Conservation (phyloP, 139 green algal genomes). For the Picochlorum sp. region DNA sequence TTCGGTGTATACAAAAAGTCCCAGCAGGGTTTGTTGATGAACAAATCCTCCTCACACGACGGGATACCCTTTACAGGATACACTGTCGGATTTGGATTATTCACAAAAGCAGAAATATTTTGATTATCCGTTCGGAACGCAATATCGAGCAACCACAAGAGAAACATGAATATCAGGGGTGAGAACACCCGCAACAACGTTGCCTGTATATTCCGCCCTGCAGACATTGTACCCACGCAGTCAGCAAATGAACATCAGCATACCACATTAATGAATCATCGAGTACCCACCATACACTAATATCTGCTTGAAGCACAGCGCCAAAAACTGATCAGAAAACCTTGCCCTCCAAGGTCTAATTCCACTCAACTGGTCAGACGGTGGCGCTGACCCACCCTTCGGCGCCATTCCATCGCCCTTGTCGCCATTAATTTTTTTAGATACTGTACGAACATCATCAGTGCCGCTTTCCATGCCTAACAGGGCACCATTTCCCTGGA, state of each 20-base stretch:
- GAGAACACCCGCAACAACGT: constrained; percentile 64
- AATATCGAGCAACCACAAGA: constrained; percentile 65
- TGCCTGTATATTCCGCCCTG: constrained; percentile 56
- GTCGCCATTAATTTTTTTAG: too few species aligned
- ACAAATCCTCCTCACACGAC: constrained; percentile 49
- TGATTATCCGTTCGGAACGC: constrained; percentile 42
- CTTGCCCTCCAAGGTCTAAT: not conserved
- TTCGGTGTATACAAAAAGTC: constrained; percentile 66
- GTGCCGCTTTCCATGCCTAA: too few species aligned
- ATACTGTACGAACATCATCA: too few species aligned
- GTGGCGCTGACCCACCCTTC: too few species aligned
- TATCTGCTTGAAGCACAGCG: constrained; percentile 20
- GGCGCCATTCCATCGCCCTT: too few species aligned
- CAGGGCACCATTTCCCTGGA: too few species aligned
- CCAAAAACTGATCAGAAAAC: constrained; percentile 15
- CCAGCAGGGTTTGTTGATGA: constrained; percentile 51
- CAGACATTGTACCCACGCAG: too few species aligned
- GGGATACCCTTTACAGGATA: constrained; percentile 35
- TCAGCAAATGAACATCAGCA: too few species aligned
- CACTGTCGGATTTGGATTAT: constrained; percentile 16
- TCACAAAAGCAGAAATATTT: constrained; percentile 12
- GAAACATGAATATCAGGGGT: constrained; percentile 80
- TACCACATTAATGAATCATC: too few species aligned
- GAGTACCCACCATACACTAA: constrained; percentile 23
- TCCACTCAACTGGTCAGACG: too few species aligned